Evolutionary conservation across 768 basidiomycete genomes (phyloP).

Genomic region (Suillus subalutaceus): DNA sequence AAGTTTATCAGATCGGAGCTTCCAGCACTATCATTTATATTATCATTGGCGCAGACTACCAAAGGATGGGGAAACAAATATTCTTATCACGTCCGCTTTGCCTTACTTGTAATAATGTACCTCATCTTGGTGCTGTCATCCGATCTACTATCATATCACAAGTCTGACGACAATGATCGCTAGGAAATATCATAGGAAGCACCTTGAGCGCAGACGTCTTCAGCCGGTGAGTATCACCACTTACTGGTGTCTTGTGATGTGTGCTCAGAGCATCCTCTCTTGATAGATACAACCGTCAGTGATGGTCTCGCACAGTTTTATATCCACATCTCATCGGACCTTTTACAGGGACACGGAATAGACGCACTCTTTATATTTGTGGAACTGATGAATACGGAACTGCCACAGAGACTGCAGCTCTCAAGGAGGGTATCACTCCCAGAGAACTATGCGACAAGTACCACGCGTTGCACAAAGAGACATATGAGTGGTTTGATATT

Average conservation of each 20-base stretch:
- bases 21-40: neutral
- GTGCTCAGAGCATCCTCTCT: constrained; percentile 9
- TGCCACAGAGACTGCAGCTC: constrained; percentile 95
- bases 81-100: constrained; percentile 92
- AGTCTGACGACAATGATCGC: neutral
- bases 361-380: constrained; percentile 91
- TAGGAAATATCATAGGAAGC: constrained; percentile 92
- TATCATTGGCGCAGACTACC: constrained; percentile 54
- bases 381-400: constrained; percentile 99
- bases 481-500: constrained; percentile 98
- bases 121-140: constrained; percentile 78
- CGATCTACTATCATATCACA: constrained; percentile 12
- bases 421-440: constrained; percentile 84
- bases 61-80: constrained; percentile 82
- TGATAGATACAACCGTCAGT: constrained; percentile 63
- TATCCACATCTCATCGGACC: neutral
- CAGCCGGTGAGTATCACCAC: constrained; percentile 67
- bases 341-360: constrained; percentile 68
- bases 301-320: constrained; percentile 25
- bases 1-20: constrained; percentile 13
- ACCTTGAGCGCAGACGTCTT: constrained; percentile 97
- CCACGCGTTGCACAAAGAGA: constrained; percentile 82
- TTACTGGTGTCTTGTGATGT: neutral
- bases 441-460: constrained; percentile 90
- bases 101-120: constrained; percentile 98